Percentiles rank a stretch among this genome's conserved stretches.
phyloP scores from a whole-genome alignment of 2,329 filamentous ascomycete species.

The Colletotrichum sojae region DNA sequence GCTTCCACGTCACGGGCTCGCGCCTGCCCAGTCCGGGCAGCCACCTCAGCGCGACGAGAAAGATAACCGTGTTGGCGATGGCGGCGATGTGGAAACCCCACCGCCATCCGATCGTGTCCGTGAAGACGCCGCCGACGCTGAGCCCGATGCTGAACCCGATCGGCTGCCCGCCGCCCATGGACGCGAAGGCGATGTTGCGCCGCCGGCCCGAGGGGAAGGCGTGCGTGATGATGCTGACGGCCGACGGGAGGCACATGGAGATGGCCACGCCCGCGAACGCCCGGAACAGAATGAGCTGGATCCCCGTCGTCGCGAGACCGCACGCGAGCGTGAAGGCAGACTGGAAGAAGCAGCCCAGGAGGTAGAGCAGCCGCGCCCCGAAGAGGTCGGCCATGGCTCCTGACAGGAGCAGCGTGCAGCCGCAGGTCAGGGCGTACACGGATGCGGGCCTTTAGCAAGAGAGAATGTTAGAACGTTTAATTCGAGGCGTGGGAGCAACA shows the following conservation, averaged over 20 bases:
- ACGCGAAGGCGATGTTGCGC: constrained; percentile 52
- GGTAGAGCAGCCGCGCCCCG: constrained; percentile 36
- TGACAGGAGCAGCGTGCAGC: constrained; percentile 25
- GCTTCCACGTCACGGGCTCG: constrained; percentile 43
- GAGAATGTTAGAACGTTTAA: neutral
- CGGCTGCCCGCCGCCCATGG: constrained; percentile 41
- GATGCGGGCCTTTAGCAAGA: constrained; percentile 21
- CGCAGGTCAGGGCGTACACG: constrained; percentile 29
- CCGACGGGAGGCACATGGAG: constrained; percentile 38
- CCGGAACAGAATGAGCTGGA: constrained; percentile 37
- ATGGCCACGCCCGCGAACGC: constrained; percentile 40
- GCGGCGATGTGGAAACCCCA: constrained; percentile 38
- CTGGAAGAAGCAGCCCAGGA: constrained; percentile 36
- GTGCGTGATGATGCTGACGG: constrained; percentile 39
- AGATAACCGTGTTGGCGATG: constrained; percentile 53
- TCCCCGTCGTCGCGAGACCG: constrained; percentile 30
- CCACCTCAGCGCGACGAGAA: constrained; percentile 56
- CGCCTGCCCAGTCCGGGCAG: constrained; percentile 63
- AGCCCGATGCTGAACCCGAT: constrained; percentile 37
- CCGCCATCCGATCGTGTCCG: constrained; percentile 38
- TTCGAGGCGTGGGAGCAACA: too few species aligned
- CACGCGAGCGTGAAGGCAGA: constrained; percentile 36
- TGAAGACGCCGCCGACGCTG: constrained; percentile 38
- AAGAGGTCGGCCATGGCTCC: constrained; percentile 38
- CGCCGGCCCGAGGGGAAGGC: constrained; percentile 29